A percentile compares a stretch with the other conserved stretches of the same genome.
Conservation (phyloP, 257 asterid species). For the Penstemon barbatus region DNA sequence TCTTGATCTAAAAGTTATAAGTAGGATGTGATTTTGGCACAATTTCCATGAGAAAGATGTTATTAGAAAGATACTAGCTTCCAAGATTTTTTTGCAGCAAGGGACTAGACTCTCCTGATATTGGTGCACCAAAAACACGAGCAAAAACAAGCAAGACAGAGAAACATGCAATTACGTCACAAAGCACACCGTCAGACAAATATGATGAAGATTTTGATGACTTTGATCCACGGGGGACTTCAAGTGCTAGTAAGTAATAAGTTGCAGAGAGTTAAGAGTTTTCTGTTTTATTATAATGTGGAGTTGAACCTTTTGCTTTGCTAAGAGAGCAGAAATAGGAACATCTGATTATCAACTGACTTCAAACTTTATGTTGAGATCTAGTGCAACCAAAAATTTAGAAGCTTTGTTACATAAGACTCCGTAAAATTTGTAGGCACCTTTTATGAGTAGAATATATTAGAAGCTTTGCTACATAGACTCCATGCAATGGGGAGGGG, state of each 20-base stretch:
- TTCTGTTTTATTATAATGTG: background rate
- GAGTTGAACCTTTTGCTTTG: slow-evolving; percentile 6
- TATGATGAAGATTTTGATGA: slow-evolving; percentile 80
- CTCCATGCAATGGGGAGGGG: background rate
- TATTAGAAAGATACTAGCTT: slow-evolving; percentile 20
- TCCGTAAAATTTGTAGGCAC: slow-evolving; percentile 7
- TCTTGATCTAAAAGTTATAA: slow-evolving; percentile 8
- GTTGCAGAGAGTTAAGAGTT: slow-evolving; percentile 13
- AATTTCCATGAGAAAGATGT: slow-evolving; percentile 6
- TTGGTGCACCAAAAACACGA: slow-evolving; percentile 43
- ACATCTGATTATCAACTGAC: slow-evolving; percentile 18
- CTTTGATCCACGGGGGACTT: slow-evolving; percentile 92
- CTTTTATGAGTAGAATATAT: background rate
- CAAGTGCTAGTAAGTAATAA: slow-evolving; percentile 68
- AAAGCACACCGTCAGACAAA: slow-evolving; percentile 42
- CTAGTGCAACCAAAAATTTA: slow-evolving; percentile 6
- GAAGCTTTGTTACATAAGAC: background rate
- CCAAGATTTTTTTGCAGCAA: slow-evolving; percentile 50
- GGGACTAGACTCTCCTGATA: slow-evolving; percentile 43
- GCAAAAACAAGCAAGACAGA: slow-evolving; percentile 42
- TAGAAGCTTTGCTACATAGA: background rate
- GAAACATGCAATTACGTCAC: slow-evolving; percentile 45
- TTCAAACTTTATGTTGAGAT: slow-evolving; percentile 6
- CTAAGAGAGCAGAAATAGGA: slow-evolving; percentile 17
- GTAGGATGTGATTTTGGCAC: slow-evolving; percentile 18